A percentile compares a stretch with the other conserved stretches of the same genome.
Conservation (phyloP, 2,329 filamentous ascomycete species). For the Arthrobotrys sphaeroides region DNA sequence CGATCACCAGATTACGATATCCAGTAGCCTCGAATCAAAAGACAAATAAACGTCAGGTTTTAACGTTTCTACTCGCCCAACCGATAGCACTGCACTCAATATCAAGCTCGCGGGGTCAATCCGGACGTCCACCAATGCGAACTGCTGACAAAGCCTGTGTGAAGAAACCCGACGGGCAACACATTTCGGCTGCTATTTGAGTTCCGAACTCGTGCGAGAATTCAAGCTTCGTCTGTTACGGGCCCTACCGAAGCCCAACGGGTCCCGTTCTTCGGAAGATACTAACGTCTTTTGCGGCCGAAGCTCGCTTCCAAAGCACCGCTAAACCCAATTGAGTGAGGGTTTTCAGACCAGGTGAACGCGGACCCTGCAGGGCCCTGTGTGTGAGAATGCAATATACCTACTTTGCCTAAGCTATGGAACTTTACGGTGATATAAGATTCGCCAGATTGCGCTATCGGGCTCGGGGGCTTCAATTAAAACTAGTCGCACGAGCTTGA, state of each 20-base stretch:
- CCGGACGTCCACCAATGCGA: no score
- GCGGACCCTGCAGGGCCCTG: no score
- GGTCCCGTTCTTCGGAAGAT: background rate
- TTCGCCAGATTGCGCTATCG: background rate
- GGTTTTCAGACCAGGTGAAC: no score
- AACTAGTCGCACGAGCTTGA: background rate
- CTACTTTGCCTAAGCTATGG: no score
- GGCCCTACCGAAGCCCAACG: background rate
- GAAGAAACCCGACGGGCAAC: background rate
- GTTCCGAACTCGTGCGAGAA: constrained; percentile 30
- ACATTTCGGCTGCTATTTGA: constrained; percentile 19
- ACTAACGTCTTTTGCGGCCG: background rate
- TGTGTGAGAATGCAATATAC: no score
- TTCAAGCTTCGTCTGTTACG: background rate
- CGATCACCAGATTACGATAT: no score
- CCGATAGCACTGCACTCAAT: no score
- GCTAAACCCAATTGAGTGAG: background rate
- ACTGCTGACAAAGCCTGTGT: background rate
- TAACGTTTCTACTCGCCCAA: no score
- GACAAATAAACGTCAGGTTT: no score
- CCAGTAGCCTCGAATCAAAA: no score
- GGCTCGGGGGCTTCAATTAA: background rate
- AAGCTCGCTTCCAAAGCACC: background rate
- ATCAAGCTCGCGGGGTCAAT: no score
- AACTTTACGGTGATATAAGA: background rate